Base-by-base conservation (phyloP, 225 moss, liverwort and hornwort genomes). In the Physcomitrium patens region DNA sequence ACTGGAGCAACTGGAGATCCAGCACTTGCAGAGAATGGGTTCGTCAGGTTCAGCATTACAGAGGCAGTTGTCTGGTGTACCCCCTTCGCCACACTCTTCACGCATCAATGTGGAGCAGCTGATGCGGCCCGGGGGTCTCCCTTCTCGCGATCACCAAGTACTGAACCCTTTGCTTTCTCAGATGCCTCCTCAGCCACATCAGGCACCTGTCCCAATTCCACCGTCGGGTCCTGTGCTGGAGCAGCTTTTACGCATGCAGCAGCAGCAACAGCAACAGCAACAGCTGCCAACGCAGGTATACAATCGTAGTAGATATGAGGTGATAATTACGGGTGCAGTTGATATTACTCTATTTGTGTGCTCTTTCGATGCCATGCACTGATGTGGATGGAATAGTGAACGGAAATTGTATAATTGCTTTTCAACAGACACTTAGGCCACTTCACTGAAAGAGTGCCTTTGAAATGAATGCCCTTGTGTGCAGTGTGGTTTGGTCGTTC, bases 221-320 rank as follows among this genome's bases (percentile, higher is more conserved):
- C 89, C 95, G 10, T 91, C 94, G 18, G 97, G 93, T 63, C 93
- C 93, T 69, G 91, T 82, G 2, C 76, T 99, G 77, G 97, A 99
- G 80, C 97, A 94, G 81, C 90, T 99, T 58, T 69, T 99, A 70
- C 87, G 97, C 13, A 46, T 99, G 51, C 96, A 97, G 64, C 96
- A 97, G 68, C 97, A 99, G 76, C 96, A 97, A 37, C 93, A 96
- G 11, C 94, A 85, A 12, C 87, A 86, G 5, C 87, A 94, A 79
- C 94, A 91, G 70, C 62, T 89, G n/a, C 97, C 97, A 56, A 91
- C 93, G 16, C 93, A 94, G 81, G 94, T 94, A 55, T 7, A 78
- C 58, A 37, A 44, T 59, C 63, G 55, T 61, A 70, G 76, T 63
- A 52, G 62, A 20, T 7, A 28, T 28, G 23, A 22, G 51, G 68